Base-by-base conservation (phyloP, 2,329 filamentous ascomycete species). In the Seiridium cupressi region DNA sequence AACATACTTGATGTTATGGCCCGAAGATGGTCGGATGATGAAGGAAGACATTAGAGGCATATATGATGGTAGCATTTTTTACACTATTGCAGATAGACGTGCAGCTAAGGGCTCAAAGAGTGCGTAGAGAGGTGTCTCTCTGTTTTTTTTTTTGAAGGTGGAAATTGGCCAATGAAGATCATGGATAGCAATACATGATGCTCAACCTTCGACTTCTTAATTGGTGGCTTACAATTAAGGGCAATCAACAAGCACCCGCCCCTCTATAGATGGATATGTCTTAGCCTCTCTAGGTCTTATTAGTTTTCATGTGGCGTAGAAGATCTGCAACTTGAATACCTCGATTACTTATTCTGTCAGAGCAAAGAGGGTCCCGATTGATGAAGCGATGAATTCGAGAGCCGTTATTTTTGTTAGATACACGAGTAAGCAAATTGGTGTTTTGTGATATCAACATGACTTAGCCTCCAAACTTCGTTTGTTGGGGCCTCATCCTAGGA, bases 11-110 rank as follows among this genome's bases (percentile, higher is more conserved):
- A 65, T 85, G 13, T 72, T 87, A 49, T 71, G 85, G 79, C 83
- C 84, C 0, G 76, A 79, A 46, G 82, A 87, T 66, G 84, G 84
- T 0, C 73, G 74, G 55, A 78, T 87, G 72, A 76, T 71, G 66
- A 87, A 87, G 70, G 83, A 87, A 51, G 84, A 87, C 57, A 75
- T 84, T 18, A 69, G 81, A n/a, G 68, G 77, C 6, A 72, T 84
- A 5, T 84, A 79, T 64, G 81, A 84, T 68, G 81, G 82, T 7
- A 82, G 80, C 66, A 74, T 83, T 47, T 84, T 82, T 63, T 79
- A 80, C 62, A 72, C 69, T 26, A 74, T 77, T 60, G 74, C 73
- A 4, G 72, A 62, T 11, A 60, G 61, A n/a, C 63, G 62, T 31
- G 54, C 62, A 8, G 55, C 32, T n/a, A 61, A 62, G 60, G 63